phyloP scores from a whole-genome alignment of 805 yeast species.

The Saccharomyces jurei region DNA sequence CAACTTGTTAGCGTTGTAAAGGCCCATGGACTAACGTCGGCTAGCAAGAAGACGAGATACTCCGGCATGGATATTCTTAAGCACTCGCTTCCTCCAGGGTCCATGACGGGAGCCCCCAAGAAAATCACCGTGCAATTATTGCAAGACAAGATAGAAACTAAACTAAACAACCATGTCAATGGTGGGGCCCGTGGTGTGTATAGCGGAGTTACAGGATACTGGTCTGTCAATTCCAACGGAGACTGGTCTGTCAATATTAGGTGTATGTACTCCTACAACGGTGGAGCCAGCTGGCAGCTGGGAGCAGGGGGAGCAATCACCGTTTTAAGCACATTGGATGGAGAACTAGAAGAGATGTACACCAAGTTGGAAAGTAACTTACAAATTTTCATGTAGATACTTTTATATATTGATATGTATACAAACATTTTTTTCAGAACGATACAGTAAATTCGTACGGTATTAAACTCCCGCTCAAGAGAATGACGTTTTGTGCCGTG shows the following conservation, averaged over 20 bases:
- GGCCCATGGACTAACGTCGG: constrained; percentile 37
- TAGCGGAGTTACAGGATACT: constrained; percentile 92
- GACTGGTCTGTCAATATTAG: constrained; percentile 97
- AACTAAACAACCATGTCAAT: constrained; percentile 28
- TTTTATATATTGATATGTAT: background rate
- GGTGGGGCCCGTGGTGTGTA: constrained; percentile 61
- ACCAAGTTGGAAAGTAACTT: constrained; percentile 73
- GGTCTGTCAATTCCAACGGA: constrained; percentile 78
- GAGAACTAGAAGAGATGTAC: constrained; percentile 89
- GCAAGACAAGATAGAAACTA: constrained; percentile 34
- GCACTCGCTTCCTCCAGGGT: constrained; percentile 89
- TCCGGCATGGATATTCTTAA: constrained; percentile 73
- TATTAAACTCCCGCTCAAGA: background rate
- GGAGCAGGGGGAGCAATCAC: constrained; percentile 99
- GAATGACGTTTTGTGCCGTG: background rate
- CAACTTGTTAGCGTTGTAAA: constrained; percentile 86
- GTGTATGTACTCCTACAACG: constrained; percentile 59
- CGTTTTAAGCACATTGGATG: constrained; percentile 69
- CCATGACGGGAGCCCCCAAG: constrained; percentile 99
- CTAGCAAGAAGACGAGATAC: constrained; percentile 23
- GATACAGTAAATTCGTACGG: background rate
- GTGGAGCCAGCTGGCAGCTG: constrained; percentile 56
- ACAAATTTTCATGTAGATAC: constrained; percentile 45
- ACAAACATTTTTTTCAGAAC: background rate
- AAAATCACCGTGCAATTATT: constrained; percentile 81